Percentiles rank a stretch among this genome's conserved stretches.
phyloP scores from a whole-genome alignment of 2,329 filamentous ascomycete species.

The Grosmannia clavigera region DNA sequence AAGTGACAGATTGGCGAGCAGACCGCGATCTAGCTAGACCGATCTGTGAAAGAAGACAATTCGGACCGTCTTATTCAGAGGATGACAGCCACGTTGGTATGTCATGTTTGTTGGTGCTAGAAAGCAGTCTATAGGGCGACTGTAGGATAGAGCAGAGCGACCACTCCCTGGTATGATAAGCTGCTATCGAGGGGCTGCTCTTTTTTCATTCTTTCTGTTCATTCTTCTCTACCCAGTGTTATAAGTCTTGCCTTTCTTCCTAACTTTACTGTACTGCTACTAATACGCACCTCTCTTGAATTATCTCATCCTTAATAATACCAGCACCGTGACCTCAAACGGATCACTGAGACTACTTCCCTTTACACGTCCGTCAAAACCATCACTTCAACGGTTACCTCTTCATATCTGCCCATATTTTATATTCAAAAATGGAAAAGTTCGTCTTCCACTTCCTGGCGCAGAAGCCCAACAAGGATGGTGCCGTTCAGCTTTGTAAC shows the following conservation, averaged over 20 bases:
- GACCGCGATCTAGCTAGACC: not conserved
- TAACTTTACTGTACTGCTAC: too few species aligned
- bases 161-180: not conserved
- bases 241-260: not conserved
- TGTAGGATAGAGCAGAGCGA: too few species aligned
- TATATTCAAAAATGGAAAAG: not conserved
- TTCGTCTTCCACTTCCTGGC: not conserved
- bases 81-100: not conserved
- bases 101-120: not conserved
- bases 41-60: not conserved
- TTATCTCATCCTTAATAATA: too few species aligned
- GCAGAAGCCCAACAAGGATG: not conserved
- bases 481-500: not conserved
- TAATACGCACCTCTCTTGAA: too few species aligned
- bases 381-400: not conserved
- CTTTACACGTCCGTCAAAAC: too few species aligned
- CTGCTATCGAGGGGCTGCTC: not conserved
- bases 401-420: not conserved
- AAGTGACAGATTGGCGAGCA: too few species aligned
- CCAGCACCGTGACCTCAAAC: too few species aligned
- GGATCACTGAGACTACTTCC: too few species aligned
- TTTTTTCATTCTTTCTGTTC: not conserved
- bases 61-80: not conserved
- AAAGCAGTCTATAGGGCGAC: not conserved
- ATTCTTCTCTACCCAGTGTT: not conserved